Conservation (phyloP, 495 filamentous ascomycete genomes). For the Hyaloscypha finlandica region DNA sequence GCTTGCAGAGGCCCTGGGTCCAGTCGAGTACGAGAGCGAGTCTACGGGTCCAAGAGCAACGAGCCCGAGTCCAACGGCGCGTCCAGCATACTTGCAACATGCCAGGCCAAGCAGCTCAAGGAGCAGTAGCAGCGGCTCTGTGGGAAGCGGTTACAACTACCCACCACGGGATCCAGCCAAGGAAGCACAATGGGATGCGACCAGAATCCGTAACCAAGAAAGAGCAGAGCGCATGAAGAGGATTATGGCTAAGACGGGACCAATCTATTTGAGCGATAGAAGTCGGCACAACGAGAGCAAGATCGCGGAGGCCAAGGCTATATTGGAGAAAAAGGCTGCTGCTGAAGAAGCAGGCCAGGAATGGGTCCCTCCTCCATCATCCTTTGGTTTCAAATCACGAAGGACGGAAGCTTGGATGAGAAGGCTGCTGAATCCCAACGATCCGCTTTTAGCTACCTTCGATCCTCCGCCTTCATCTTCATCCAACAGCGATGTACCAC, state of each 20-base stretch:
- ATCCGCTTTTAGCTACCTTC: neutral
- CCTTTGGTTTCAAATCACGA: neutral
- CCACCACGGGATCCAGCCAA: slow-evolving; percentile 1
- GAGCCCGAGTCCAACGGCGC: slow-evolving; percentile 20
- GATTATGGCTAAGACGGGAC: neutral
- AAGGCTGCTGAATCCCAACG: neutral
- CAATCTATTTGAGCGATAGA: neutral
- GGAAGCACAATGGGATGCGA: slow-evolving; percentile 10
- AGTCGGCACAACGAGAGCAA: neutral
- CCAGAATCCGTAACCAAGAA: neutral
- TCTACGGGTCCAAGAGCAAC: slow-evolving; percentile 11
- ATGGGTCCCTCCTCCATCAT: neutral
- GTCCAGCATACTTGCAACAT: neutral
- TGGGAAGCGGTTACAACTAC: neutral
- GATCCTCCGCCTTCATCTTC: neutral
- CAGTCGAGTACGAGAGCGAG: slow-evolving; percentile 25
- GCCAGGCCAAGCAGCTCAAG: slow-evolving; percentile 1
- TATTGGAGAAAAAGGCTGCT: neutral
- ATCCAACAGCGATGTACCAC: slow-evolving; percentile 9
- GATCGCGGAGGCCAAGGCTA: neutral
- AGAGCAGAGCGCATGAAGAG: slow-evolving; percentile 7
- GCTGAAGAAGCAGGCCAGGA: neutral
- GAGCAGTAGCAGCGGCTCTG: neutral
- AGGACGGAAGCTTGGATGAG: neutral
- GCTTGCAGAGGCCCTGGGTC: slow-evolving; percentile 1